A percentile compares a stretch with the other conserved stretches of the same genome.
Conservation (phyloP, 768 basidiomycete genomes). For the Tulasnella sp. region DNA sequence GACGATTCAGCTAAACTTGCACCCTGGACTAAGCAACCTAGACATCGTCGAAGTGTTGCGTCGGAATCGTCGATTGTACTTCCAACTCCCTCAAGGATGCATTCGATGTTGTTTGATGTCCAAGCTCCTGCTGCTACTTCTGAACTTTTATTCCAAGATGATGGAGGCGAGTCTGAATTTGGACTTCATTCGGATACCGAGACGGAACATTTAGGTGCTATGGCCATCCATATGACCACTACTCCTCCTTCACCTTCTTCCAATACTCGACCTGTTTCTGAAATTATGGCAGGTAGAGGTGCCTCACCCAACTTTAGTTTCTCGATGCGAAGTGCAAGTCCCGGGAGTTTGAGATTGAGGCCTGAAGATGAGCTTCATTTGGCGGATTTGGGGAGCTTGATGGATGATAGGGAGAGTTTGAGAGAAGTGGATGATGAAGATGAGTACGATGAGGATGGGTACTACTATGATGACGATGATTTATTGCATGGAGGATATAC, state of each 20-base stretch:
- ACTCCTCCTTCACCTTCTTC: no score
- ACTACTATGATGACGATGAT: background rate
- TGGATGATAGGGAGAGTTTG: background rate
- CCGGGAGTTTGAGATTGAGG: conserved; percentile 14
- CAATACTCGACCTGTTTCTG: no score
- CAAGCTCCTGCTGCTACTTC: conserved; percentile 3
- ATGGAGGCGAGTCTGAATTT: no score
- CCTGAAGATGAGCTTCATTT: background rate
- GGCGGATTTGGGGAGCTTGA: conserved; percentile 1
- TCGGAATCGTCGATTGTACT: conserved; percentile 8
- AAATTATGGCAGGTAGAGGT: no score
- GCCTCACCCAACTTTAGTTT: no score
- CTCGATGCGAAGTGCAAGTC: no score
- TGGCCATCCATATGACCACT: no score
- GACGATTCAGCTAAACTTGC: background rate
- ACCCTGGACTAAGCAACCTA: background rate
- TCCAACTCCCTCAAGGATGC: background rate
- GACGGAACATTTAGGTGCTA: no score
- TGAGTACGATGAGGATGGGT: background rate
- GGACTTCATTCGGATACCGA: no score
- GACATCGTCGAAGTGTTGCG: conserved; percentile 8
- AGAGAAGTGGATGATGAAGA: background rate
- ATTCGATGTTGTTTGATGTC: conserved; percentile 7
- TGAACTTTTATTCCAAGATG: no score
- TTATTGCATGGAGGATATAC: background rate